A percentile compares a stretch with the other conserved stretches of the same genome.
Conservation (phyloP, 2,329 filamentous ascomycete species). For the Cladorrhinum sp. region DNA sequence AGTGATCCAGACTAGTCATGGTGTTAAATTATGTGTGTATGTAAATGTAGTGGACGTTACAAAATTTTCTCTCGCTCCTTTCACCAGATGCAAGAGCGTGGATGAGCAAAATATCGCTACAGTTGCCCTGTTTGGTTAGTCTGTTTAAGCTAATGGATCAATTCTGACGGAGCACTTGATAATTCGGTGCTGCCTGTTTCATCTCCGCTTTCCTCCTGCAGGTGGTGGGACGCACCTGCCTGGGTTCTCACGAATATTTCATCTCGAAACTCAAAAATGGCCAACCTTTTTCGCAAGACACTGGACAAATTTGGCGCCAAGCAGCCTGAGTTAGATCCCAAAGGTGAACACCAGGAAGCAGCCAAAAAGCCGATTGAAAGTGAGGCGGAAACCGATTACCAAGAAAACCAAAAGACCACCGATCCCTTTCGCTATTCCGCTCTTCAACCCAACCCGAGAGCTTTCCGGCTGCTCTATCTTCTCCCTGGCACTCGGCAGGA, state of each 20-base stretch:
- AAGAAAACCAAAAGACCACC: not conserved
- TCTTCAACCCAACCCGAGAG: not conserved
- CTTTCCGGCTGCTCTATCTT: slow-evolving; percentile 2
- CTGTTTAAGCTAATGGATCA: not conserved
- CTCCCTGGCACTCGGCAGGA: slow-evolving; percentile 7
- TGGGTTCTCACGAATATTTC: too few relatives aligned
- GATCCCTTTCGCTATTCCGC: not conserved
- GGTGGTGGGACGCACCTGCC: not conserved
- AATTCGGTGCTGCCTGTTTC: not conserved
- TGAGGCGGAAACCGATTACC: not conserved
- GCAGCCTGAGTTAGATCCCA: not conserved
- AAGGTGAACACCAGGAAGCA: not conserved
- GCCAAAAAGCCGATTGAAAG: not conserved
- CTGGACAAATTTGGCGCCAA: not conserved
- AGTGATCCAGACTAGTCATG: too few relatives aligned
- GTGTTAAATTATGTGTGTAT: too few relatives aligned
- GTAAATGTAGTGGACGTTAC: too few relatives aligned
- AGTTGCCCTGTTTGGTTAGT: not conserved
- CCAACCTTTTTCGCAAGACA: not conserved
- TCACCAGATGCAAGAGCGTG: too few relatives aligned
- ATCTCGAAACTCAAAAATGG: not conserved
- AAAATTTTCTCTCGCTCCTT: too few relatives aligned
- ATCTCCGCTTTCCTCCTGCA: not conserved
- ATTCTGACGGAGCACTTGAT: not conserved
- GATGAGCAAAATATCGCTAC: not conserved